Conservation (phyloP, 306 rosid species). For the Casuarina glauca region DNA sequence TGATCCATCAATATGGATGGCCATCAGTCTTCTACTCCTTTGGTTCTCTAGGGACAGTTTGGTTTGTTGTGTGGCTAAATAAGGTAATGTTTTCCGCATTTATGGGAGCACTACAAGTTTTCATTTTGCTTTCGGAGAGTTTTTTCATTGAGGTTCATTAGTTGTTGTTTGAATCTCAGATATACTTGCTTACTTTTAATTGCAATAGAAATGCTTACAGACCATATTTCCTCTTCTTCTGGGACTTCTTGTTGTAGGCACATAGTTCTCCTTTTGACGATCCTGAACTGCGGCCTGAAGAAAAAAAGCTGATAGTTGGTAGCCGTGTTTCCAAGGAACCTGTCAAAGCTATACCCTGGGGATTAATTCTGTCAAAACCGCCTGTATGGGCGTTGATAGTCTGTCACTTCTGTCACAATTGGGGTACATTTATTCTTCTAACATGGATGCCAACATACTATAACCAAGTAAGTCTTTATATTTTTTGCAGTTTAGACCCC, state of each 20-base stretch:
- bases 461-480: conserved; percentile 68
- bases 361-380: conserved; percentile 78
- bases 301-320: conserved; percentile 70
- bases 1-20: conserved; percentile 95
- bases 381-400: conserved; percentile 98
- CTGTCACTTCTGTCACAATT: conserved; percentile 95
- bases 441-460: conserved; percentile 99
- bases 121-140: neutral
- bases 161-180: neutral
- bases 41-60: conserved; percentile 91
- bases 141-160: neutral
- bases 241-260: conserved; percentile 52
- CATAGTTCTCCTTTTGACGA: conserved; percentile 94
- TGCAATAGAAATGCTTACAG: neutral
- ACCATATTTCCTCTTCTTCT: conserved; percentile 16
- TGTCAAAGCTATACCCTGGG: conserved; percentile 88
- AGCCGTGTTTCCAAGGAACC: conserved; percentile 71
- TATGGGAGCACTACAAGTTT: neutral
- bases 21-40: conserved; percentile 97
- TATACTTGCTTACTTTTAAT: conserved; percentile 5
- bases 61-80: conserved; percentile 76
- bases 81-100: conserved; percentile 52
- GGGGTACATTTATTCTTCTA: conserved; percentile 99
- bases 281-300: conserved; percentile 78
- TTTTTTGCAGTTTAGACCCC: conserved; percentile 4